Conservation (phyloP, 352 stramenopile species). For the Thraustochytrium striatum region DNA sequence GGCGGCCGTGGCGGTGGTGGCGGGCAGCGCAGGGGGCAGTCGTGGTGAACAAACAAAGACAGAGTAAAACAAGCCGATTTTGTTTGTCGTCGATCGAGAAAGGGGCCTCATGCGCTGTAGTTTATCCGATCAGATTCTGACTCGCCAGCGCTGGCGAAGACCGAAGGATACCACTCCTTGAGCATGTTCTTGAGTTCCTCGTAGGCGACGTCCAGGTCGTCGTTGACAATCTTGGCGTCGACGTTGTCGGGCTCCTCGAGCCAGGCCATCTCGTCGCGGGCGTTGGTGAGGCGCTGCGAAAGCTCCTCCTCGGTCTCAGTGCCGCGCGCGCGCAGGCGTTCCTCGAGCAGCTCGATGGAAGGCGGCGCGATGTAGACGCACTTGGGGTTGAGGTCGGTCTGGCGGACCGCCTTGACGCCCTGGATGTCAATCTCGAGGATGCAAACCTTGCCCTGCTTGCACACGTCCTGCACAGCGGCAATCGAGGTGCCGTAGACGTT, state of each 20-base stretch:
- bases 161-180: constrained; percentile 28
- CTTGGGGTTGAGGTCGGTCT: constrained; percentile 73
- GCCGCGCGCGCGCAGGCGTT: constrained; percentile 76
- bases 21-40: background rate
- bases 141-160: constrained; percentile 63
- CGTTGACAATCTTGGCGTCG: constrained; percentile 80
- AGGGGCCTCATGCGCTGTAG: background rate
- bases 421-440: constrained; percentile 98
- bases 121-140: background rate
- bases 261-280: constrained; percentile 84
- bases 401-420: constrained; percentile 88
- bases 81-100: background rate
- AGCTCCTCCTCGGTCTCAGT: constrained; percentile 84
- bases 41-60: background rate
- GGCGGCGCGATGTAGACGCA: constrained; percentile 94
- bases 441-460: constrained; percentile 89
- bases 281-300: constrained; percentile 82
- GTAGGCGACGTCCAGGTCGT: constrained; percentile 75
- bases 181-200: constrained; percentile 61
- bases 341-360: constrained; percentile 87
- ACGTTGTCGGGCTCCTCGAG: constrained; percentile 73
- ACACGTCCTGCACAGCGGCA: constrained; percentile 76
- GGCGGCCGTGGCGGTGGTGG: background rate
- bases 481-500: constrained; percentile 92
- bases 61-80: background rate